Percentiles rank a stretch among this genome's conserved stretches.
phyloP scores from a whole-genome alignment of 108 stramenopile species.

The Schizochytrium sp. region DNA sequence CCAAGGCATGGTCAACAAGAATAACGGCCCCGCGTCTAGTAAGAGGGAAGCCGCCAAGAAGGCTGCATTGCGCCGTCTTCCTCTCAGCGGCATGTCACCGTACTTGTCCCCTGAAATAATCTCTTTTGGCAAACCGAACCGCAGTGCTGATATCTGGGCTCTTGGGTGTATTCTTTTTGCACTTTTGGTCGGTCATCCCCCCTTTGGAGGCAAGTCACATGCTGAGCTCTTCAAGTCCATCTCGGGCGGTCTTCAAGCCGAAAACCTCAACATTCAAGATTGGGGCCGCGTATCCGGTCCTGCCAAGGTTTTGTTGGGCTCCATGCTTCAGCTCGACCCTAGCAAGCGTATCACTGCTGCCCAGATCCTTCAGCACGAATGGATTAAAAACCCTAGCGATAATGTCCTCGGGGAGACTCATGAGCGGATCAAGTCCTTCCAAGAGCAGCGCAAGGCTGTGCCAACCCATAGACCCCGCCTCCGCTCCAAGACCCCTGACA shows the following conservation, averaged over 20 bases:
- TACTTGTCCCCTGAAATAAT: slow-evolving; percentile 15
- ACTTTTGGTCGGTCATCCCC: slow-evolving; percentile 11
- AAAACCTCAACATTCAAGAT: slow-evolving; percentile 27
- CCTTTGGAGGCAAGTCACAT: slow-evolving; percentile 11
- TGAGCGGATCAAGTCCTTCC: slow-evolving; percentile 33
- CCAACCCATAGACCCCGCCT: not conserved
- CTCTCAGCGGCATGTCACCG: not conserved
- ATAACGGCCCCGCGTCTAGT: not conserved
- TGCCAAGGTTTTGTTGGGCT: slow-evolving; percentile 10
- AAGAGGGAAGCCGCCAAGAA: not conserved
- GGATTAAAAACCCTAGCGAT: not conserved
- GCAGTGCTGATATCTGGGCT: slow-evolving; percentile 27
- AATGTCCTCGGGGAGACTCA: not conserved
- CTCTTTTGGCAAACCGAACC: not conserved
- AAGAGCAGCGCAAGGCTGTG: not conserved
- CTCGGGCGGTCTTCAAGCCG: slow-evolving; percentile 42
- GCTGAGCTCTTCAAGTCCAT: slow-evolving; percentile 20
- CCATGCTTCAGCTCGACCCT: slow-evolving; percentile 9
- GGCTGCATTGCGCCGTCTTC: not conserved
- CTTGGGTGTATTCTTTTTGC: slow-evolving; percentile 50
- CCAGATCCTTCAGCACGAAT: not conserved
- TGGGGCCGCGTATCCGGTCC: slow-evolving; percentile 17
- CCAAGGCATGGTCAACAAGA: not conserved
- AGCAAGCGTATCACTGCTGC: slow-evolving; percentile 19
- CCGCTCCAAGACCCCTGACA: not conserved